phyloP scores from a whole-genome alignment of 192 early-diverging fungal genomes.

The Entophlyctis helioformis region DNA sequence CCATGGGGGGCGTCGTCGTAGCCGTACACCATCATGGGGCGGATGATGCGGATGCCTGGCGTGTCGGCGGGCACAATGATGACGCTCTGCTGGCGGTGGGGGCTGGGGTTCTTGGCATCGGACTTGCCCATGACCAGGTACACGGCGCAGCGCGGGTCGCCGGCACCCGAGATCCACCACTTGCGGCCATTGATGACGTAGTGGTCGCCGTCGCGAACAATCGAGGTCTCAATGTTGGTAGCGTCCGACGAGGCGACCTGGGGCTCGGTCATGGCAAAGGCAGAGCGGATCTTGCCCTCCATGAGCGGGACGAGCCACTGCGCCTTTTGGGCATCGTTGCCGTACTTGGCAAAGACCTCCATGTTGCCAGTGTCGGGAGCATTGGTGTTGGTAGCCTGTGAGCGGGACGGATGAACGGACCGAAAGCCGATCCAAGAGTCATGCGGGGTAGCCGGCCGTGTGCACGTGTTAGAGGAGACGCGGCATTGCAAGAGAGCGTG shows the following conservation, averaged over 20 bases:
- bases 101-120: slow-evolving; percentile 37
- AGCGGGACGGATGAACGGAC: too few species aligned
- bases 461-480: too few species aligned
- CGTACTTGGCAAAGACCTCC: slow-evolving; percentile 97
- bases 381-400: slow-evolving; percentile 74
- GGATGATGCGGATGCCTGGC: slow-evolving; percentile 68
- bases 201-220: slow-evolving; percentile 27
- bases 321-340: slow-evolving; percentile 68
- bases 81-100: slow-evolving; percentile 81
- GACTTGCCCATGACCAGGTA: slow-evolving; percentile 88
- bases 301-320: slow-evolving; percentile 62
- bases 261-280: slow-evolving; percentile 99
- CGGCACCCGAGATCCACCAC: slow-evolving; percentile 98
- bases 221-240: slow-evolving; percentile 86
- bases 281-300: slow-evolving; percentile 85
- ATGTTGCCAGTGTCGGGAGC: slow-evolving; percentile 99
- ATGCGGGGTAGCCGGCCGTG: too few species aligned
- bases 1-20: slow-evolving; percentile 96
- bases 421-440: too few species aligned
- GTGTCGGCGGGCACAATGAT: slow-evolving; percentile 78
- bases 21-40: slow-evolving; percentile 82
- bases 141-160: slow-evolving; percentile 87
- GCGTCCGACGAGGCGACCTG: slow-evolving; percentile 91
- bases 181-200: slow-evolving; percentile 57
- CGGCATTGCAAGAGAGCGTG: too few species aligned